phyloP scores from a whole-genome alignment of 2,329 filamentous ascomycete species.

The Colletotrichum sublineola region DNA sequence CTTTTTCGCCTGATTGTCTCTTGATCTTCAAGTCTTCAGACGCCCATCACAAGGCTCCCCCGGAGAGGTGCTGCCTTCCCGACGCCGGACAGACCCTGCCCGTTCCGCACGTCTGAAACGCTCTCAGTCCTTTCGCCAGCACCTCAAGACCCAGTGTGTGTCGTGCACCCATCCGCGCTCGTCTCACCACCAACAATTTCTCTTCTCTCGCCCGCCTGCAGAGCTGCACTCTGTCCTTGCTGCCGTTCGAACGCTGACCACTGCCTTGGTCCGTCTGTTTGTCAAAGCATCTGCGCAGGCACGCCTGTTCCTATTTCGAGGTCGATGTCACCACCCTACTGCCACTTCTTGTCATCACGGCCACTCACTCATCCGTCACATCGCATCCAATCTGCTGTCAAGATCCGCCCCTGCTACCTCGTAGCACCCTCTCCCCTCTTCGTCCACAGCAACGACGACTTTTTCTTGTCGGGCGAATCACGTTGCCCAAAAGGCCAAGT shows the following conservation, averaged over 20 bases:
- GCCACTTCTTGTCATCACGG: slow-evolving; percentile 8
- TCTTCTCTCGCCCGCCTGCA: slow-evolving; percentile 21
- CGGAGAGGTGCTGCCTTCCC: slow-evolving; percentile 33
- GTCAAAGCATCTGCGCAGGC: slow-evolving; percentile 16
- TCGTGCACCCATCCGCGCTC: slow-evolving; percentile 38
- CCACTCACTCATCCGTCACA: slow-evolving; percentile 14
- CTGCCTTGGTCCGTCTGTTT: slow-evolving; percentile 12
- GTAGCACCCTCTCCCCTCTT: slow-evolving; percentile 1
- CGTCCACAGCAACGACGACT: slow-evolving; percentile 35
- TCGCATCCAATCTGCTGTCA: slow-evolving; percentile 10
- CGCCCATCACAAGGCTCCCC: slow-evolving; percentile 39
- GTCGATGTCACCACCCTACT: slow-evolving; percentile 30
- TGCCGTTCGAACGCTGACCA: slow-evolving; percentile 19
- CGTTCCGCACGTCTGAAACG: slow-evolving; percentile 58
- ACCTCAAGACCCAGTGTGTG: slow-evolving; percentile 38
- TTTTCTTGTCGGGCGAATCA: slow-evolving; percentile 44
- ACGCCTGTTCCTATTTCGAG: slow-evolving; percentile 18
- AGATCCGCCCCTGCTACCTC: slow-evolving; percentile 13
- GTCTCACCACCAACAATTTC: slow-evolving; percentile 33
- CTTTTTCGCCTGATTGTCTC: slow-evolving; percentile 44
- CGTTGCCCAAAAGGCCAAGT: slow-evolving; percentile 45
- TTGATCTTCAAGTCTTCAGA: slow-evolving; percentile 45
- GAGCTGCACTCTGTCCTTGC: slow-evolving; percentile 28
- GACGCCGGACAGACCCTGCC: slow-evolving; percentile 44
- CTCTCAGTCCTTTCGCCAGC: slow-evolving; percentile 45